Base-by-base conservation (phyloP, 768 basidiomycete species). In the Boletus barrowsii region DNA sequence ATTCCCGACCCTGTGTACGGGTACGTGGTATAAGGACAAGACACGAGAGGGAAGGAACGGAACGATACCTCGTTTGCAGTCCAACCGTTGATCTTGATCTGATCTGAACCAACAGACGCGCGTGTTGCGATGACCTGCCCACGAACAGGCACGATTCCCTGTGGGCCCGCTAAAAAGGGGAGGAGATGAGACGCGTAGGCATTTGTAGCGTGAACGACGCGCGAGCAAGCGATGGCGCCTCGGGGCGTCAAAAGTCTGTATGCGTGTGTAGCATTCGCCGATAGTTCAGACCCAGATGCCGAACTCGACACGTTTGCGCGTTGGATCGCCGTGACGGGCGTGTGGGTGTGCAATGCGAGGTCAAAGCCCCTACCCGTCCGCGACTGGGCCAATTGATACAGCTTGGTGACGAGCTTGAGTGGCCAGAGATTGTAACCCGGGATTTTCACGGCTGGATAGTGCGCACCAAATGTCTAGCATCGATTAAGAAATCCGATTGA, bases 181-280 rank as follows among this genome's bases (percentile, higher is more conserved):
- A 97, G 75, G 35, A 96, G 79, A 60, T 88, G 78, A 4, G 86
- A 81, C 11, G 85, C 81, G 56, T 95, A 94, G 0, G 76, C 94
- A 62, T 97, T 97, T 10, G 91, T 94, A 0, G 90, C 91, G 65
- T 94, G 91, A 5, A 97, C 73, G 42, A 96, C 80, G 55, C 84
- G 83, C 18, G 75, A 69, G 57, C 87, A 84, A 5, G 65, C 40
- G 20, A 93, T 67, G 1, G 63, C 58, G 1, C 93, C 92, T n/a
- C 90, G 80, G 0, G 84, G 79, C 0, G 92, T 94, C 5, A 46
- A 59, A 10, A 69, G 41, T 14, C 33, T 44, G 42, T 56, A 65
- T 8, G 17, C 33, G 32, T 46, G 58, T 3, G 47, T 18, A n/a
- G n/a, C 32, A 15, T 51, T 39, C 4, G 32, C 14, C 14, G 59